A percentile compares a stretch with the other conserved stretches of the same genome.
Conservation (phyloP, 1,139 yeast genomes). For the Yamadazyma sp. region DNA sequence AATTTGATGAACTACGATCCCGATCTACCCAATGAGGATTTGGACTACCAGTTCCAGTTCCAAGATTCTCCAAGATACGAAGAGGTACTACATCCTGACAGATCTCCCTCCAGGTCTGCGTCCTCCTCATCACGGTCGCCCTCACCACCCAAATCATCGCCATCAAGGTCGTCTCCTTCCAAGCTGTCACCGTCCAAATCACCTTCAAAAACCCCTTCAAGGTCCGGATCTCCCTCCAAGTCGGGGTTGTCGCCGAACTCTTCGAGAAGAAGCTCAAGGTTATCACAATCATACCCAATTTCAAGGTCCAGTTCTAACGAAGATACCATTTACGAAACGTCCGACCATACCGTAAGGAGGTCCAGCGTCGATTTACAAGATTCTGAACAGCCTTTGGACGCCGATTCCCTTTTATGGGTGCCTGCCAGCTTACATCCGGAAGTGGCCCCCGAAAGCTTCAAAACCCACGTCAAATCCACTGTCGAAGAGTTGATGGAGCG, state of each 20-base stretch:
- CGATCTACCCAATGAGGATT: conserved; percentile 50
- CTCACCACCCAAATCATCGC: conserved; percentile 8
- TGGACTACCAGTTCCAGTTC: conserved; percentile 30
- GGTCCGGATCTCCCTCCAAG: conserved; percentile 1
- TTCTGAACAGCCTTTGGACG: conserved; percentile 25
- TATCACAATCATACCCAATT: conserved; percentile 1
- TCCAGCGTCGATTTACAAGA: neutral
- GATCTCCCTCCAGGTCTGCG: conserved; percentile 5
- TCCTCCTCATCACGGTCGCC: conserved; percentile 8
- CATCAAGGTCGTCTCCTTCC: neutral
- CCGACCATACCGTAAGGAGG: neutral
- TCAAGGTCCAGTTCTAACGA: neutral
- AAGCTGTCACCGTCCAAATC: conserved; percentile 1
- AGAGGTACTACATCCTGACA: conserved; percentile 8
- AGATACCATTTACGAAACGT: neutral
- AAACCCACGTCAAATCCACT: conserved; percentile 75
- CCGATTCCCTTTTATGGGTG: conserved; percentile 70
- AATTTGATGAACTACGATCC: conserved; percentile 56
- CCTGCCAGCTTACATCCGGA: conserved; percentile 95
- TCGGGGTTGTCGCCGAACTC: neutral
- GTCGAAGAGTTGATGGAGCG: conserved; percentile 69
- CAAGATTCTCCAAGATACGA: conserved; percentile 20
- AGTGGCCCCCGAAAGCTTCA: conserved; percentile 88
- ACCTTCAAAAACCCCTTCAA: conserved; percentile 2
- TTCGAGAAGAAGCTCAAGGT: conserved; percentile 1